Base-by-base conservation (phyloP, 805 yeast genomes). In the Cyberlindnera japonica region DNA sequence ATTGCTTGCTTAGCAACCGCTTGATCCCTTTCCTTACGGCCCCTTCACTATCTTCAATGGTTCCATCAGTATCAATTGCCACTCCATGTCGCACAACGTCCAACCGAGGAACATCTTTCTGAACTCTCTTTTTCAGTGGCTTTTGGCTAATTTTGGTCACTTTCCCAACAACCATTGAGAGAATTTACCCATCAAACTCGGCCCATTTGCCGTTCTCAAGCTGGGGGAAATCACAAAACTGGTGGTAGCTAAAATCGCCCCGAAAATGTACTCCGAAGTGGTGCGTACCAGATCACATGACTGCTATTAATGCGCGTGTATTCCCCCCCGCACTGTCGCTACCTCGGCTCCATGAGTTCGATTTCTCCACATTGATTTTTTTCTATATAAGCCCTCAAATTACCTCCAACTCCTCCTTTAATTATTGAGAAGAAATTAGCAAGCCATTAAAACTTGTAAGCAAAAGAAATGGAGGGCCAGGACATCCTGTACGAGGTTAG, bases 401-500 rank as follows among this genome's bases (percentile, higher is more conserved):
- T n/a, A n/a, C n/a, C n/a, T n/a, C n/a, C n/a, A n/a, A 29, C 32
- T 29, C 10, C 19, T 13, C 17, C 10, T 7, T 12, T 5, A 15
- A 6, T 16, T 29, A 11, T 16, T 16, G 10, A 11, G 20, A 37
- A 15, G n/a, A 15, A 30, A 22, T 12, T 12, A 9, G 25, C 12
- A 22, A 22, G 25, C 25, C 25, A 9, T 12, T 7, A 26, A 15
- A 20, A 22, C 16, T 15, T 16, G 35, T 15, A 23, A 25, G 4
- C 23, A 16, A 21, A 28, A 6, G 40, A n/a, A 23, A 54, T 50
- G 55, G 56, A 50, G 32, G 54, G 53, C 6, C 41, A 46, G 14
- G 62, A 55, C 24, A 57, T 67, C 26, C 31, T 48, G 7, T 64
- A 64, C 45, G 59, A 55, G 21, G 62, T 62, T 25, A 48, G 50